A percentile compares a stretch with the other conserved stretches of the same genome.
Evolutionary conservation across 768 basidiomycete genomes (phyloP).

Genomic region (Rhizopogon vesiculosus): DNA sequence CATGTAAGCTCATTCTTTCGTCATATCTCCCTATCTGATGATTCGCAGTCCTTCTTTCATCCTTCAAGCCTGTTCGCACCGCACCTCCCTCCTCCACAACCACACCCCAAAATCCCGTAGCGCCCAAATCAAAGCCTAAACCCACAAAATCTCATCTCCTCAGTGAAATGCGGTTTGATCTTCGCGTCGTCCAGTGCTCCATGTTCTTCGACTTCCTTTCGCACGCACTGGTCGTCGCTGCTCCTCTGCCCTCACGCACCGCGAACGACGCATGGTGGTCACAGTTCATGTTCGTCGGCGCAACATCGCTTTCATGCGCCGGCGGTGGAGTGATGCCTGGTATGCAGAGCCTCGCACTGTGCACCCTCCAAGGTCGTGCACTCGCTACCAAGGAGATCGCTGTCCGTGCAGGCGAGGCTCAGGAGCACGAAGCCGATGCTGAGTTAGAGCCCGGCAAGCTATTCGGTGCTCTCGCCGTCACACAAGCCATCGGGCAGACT

Average conservation of each 20-base stretch:
- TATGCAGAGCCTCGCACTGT: conserved; percentile 69
- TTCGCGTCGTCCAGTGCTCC: conserved; percentile 57
- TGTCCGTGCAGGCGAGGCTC: conserved; percentile 15
- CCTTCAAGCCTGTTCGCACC: conserved; percentile 47
- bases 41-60: conserved; percentile 49
- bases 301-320: conserved; percentile 60
- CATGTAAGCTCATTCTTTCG: conserved; percentile 40
- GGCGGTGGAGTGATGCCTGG: conserved; percentile 69
- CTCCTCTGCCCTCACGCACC: conserved; percentile 38
- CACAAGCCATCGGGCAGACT: conserved; percentile 62
- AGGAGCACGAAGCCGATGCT: conserved; percentile 12
- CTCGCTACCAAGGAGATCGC: conserved; percentile 31
- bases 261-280: conserved; percentile 16
- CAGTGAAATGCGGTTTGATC: conserved; percentile 65
- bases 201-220: conserved; percentile 65
- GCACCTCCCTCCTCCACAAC: not conserved
- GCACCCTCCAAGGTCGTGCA: conserved; percentile 40
- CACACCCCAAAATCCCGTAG: conserved; percentile 4
- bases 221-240: conserved; percentile 54
- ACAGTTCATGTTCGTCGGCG: conserved; percentile 47
- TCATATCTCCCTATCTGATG: conserved; percentile 29
- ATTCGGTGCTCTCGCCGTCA: conserved; percentile 67
- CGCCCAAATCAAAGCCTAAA: conserved; percentile 39
- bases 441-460: conserved; percentile 47
- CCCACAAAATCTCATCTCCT: conserved; percentile 48